Base-by-base conservation (phyloP, 768 basidiomycete species). In the Lactarius deliciosus region DNA sequence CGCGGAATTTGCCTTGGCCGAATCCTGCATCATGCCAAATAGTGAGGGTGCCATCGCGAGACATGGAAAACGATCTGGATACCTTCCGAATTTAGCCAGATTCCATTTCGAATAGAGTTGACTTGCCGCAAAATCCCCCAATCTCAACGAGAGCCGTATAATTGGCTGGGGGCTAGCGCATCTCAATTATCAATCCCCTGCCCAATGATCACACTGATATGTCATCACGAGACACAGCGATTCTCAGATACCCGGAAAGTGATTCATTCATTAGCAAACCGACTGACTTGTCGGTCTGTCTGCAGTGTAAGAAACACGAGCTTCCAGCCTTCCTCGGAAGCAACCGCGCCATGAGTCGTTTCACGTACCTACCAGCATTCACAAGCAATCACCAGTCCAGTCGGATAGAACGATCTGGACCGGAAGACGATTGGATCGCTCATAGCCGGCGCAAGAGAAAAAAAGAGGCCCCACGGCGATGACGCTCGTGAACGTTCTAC, bases 61-160 rank as follows among this genome's bases (percentile, higher is more conserved):
- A 53, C 28, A 68, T 68, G 66, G 62, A 68, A 68, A 22, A 13
- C 62, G 57, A 64, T 68, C 62, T 68, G 50, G 62, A 25, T 60
- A 41, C 41, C 16, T 64, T 32, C 66, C 66, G 59, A 68, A 59
- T 16, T 34, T 20, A 25, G 57, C 57, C 50, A 36, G 30, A 57
- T 68, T 68, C 66, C 66, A 68, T 68, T 38, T 40, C 63, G 62
- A 68, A 68, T 68, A 68, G 66, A 68, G 66, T 68, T 68, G 66
- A 63, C 66, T 64, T 68, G 62, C 66, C 66, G 66, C 66, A 64
- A 63, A 65, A 65, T 36, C 28, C 53, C 38, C 54, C 53, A 34
- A n/a, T 36, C 56, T 40, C 6, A 32, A 59, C 47, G 66, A 50
- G 50, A 43, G 18, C 66, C 66, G 54, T 9, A 10, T 30, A 47